These are phyloP conservation scores for Colletotrichum sp. DNA, from an alignment of 2,329 filamentous ascomycete species.

Conservation along the genomic window DNA sequence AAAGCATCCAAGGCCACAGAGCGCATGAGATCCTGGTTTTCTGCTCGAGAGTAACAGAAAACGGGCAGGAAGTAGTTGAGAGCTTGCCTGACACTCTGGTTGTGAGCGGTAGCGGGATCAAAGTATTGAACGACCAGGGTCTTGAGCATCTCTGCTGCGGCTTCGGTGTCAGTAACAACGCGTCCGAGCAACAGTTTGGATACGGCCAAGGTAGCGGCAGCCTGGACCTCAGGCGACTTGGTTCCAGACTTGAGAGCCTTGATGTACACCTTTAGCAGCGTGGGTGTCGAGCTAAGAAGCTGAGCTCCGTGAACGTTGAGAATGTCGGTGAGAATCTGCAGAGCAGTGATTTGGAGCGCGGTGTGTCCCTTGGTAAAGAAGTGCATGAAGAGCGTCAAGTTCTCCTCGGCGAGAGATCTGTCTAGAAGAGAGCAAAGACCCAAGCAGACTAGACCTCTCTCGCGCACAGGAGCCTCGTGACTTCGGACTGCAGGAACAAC, in stretches of 20 bases:
- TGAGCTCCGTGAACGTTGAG: conserved; percentile 86
- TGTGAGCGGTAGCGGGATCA: conserved; percentile 79
- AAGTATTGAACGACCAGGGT: conserved; percentile 88
- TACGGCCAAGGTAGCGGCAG: conserved; percentile 79
- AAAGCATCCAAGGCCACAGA: conserved; percentile 75
- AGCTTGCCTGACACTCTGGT: conserved; percentile 83
- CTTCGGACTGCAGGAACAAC: conserved; percentile 94
- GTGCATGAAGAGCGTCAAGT: conserved; percentile 90
- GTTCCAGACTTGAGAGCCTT: conserved; percentile 78
- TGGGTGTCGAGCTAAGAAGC: conserved; percentile 69
- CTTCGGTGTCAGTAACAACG: conserved; percentile 73
- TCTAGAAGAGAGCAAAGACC: conserved; percentile 92
- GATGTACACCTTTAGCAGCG: conserved; percentile 84
- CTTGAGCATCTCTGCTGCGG: conserved; percentile 78
- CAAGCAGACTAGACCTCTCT: conserved; percentile 86
- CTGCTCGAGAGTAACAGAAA: conserved; percentile 83
- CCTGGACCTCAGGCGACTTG: conserved; percentile 76
- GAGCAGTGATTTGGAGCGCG: conserved; percentile 83
- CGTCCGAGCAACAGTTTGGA: conserved; percentile 86
- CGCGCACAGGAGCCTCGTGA: conserved; percentile 90
- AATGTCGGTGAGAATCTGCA: conserved; percentile 94
- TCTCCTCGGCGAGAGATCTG: conserved; percentile 89
- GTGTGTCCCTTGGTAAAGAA: conserved; percentile 95
- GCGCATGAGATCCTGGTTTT: conserved; percentile 85
- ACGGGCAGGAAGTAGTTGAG: conserved; percentile 94